Evolutionary conservation across 768 basidiomycete genomes (phyloP), one percentile per base, ranked within the genome.

Genomic region (Pleurotus giganteus): DNA sequence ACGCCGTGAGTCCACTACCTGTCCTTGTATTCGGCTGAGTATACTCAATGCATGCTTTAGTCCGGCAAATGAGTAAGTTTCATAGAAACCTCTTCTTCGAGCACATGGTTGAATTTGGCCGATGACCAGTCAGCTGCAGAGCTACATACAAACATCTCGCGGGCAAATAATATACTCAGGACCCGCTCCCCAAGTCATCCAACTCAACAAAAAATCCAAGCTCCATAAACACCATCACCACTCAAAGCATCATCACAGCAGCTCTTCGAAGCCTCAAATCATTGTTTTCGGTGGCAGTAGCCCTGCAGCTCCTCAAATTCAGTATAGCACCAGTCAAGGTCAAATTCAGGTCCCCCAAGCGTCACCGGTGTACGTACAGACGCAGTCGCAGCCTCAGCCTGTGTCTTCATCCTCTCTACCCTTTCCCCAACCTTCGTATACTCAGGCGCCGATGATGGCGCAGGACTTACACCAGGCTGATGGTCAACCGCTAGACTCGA

Each of bases 201-300:
- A 34, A 6, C 12, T 51, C 34, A 24, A 21, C 19, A 13, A 34
- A 32, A 51, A 51, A 24, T 51, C 49, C 21, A 51, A 51, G 34
- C 49, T 36, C 34, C 49, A 34, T 8, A 12, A 47, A 1, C 24
- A 47, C n/a, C 46, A 47, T 29, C 46, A 47, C 27, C 49, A 51
- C 15, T 47, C 46, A 23, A 47, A 27, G 29, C 49, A 51, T 51
- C 49, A 51, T 7, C 31, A 37, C n/a, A 51, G 49, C 34, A 51
- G 49, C 34, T 36, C 49, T n/a, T 36, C 49, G 3, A 29, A 34
- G 17, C 49, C 49, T 19, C 49, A 34, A 23, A 21, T 51, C 11
- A 12, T 51, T 11, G 7, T 36, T 23, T 19, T 32, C 21, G 13
- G 32, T n/a, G 32, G 49, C 9, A 45, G 44, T 37, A 51, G 49